phyloP scores from a whole-genome alignment of 2,329 filamentous ascomycete genomes.

The Colletotrichum gigasporum region DNA sequence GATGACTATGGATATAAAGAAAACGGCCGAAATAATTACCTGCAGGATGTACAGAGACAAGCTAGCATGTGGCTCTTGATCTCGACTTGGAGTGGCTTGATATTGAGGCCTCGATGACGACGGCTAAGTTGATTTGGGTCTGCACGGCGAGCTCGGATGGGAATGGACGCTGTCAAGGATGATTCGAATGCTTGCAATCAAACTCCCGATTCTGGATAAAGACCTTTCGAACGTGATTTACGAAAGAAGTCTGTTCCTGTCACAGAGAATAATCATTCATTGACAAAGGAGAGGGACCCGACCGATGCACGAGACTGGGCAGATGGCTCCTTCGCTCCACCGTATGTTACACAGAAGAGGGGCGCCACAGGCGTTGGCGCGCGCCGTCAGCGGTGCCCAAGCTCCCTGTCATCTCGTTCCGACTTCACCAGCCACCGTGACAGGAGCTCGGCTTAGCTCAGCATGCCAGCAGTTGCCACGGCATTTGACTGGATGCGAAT shows the following conservation, averaged over 20 bases:
- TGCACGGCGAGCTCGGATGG: too few relatives aligned
- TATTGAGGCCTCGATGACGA: background rate
- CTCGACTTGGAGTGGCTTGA: slow-evolving; percentile 18
- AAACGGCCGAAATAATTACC: background rate
- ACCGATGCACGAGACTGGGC: background rate
- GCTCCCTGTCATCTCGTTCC: too few relatives aligned
- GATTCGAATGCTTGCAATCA: too few relatives aligned
- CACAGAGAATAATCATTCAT: background rate
- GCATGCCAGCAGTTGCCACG: slow-evolving; percentile 2
- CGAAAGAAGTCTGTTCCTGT: too few relatives aligned
- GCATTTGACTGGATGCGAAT: slow-evolving; percentile 15
- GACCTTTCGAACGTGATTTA: too few relatives aligned
- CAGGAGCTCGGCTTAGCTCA: slow-evolving; percentile 7
- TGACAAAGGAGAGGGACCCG: slow-evolving; percentile 1
- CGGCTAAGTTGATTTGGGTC: too few relatives aligned
- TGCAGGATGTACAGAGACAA: background rate
- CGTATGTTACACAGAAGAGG: slow-evolving; percentile 17
- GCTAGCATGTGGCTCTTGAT: slow-evolving; percentile 12
- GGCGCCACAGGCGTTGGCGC: slow-evolving; percentile 10
- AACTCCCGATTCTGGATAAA: too few relatives aligned
- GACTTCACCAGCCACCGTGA: too few relatives aligned
- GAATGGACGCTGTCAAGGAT: too few relatives aligned
- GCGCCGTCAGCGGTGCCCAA: background rate
- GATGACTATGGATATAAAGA: background rate
- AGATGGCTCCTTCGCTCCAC: slow-evolving; percentile 3